Evolutionary conservation across 805 yeast genomes (phyloP).

Genomic region (Candida piceae): DNA sequence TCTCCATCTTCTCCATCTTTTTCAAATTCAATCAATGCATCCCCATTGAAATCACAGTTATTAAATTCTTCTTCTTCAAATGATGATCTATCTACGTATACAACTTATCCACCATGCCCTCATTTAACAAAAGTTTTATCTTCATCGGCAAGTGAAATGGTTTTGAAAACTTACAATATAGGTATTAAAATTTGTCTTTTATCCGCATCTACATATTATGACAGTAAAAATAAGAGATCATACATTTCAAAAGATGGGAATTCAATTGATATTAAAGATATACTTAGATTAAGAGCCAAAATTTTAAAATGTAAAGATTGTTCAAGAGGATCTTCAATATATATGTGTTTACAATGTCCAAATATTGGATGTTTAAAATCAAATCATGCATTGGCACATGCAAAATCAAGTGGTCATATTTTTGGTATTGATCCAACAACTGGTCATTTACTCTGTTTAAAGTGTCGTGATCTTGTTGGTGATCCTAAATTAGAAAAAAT

Average conservation of each 20-base stretch:
- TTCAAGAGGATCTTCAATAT: conserved; percentile 35
- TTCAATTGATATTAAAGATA: conserved; percentile 30
- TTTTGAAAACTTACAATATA: conserved; percentile 45
- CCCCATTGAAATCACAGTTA: conserved; percentile 1
- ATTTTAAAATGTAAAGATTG: conserved; percentile 52
- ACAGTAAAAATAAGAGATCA: conserved; percentile 1
- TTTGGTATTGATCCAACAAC: conserved; percentile 62
- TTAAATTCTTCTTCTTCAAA: conserved; percentile 1
- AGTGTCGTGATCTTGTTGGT: conserved; percentile 68
- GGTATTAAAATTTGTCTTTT: conserved; percentile 43
- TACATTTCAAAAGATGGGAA: conserved; percentile 36
- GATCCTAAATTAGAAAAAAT: conserved; percentile 54
- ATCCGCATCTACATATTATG: conserved; percentile 13
- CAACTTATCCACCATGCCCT: conserved; percentile 41
- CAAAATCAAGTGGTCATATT: conserved; percentile 43
- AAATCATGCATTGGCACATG: conserved; percentile 43
- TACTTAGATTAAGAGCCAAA: conserved; percentile 37
- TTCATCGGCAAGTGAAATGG: conserved; percentile 45
- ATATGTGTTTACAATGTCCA: conserved; percentile 74
- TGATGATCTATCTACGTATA: conserved; percentile 20
- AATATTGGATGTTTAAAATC: conserved; percentile 63
- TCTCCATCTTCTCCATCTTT: background rate
- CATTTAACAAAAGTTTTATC: conserved; percentile 45
- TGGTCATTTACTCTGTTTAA: conserved; percentile 73
- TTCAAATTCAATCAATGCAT: conserved; percentile 1